Conservation (phyloP, 2,329 filamentous ascomycete species). For the Trichoderma atroviride region DNA sequence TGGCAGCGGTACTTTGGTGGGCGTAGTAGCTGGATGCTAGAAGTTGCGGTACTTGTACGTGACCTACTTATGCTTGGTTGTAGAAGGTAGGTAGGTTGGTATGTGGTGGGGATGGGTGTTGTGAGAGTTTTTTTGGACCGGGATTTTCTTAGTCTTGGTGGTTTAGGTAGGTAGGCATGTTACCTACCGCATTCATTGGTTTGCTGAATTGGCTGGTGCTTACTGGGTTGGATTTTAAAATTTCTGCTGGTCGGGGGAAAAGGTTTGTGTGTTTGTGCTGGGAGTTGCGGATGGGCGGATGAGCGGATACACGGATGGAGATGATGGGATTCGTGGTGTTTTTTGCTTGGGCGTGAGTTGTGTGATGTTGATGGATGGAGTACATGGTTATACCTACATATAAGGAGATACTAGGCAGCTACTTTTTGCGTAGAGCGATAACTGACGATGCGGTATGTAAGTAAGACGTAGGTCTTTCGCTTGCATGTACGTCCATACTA, state of each 20-base stretch:
- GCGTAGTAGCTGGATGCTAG: not conserved
- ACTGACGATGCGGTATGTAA: constrained; percentile 11
- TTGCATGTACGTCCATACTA: not conserved
- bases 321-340: not conserved
- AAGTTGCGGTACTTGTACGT: not conserved
- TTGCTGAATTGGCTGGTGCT: not conserved
- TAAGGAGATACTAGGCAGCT: not conserved
- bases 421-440: not conserved
- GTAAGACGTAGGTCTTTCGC: not conserved
- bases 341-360: not conserved
- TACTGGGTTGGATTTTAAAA: not conserved
- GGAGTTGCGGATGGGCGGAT: not conserved
- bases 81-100: no score
- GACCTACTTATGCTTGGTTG: no score
- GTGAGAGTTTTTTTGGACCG: not conserved
- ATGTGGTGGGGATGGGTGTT: not conserved
- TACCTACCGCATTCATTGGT: not conserved
- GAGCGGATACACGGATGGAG: not conserved
- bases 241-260: not conserved
- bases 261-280: not conserved
- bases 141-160: not conserved
- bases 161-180: not conserved
- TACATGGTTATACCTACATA: not conserved
- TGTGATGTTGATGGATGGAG: no score
- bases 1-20: not conserved